Conservation (phyloP, 2,329 filamentous ascomycete species). For the Lasiodiplodia gonubiensis region DNA sequence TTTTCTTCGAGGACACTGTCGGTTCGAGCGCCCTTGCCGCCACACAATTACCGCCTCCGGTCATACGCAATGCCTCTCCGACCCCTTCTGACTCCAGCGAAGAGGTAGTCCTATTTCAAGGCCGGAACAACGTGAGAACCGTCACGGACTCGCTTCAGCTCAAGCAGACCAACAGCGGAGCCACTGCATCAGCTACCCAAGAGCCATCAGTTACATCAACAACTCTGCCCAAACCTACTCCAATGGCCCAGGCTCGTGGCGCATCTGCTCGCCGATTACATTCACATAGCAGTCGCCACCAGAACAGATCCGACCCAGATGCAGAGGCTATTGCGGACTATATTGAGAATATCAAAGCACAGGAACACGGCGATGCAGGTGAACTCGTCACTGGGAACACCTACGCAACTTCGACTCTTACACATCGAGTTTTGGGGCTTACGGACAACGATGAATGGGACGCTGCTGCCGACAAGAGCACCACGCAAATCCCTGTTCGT, state of each 20-base stretch:
- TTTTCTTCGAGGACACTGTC: slow-evolving; percentile 27
- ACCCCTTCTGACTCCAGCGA: slow-evolving; percentile 67
- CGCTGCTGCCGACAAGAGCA: background rate
- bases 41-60: slow-evolving; percentile 27
- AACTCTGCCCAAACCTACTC: no score
- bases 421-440: slow-evolving; percentile 42
- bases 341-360: slow-evolving; percentile 67
- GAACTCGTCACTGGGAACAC: slow-evolving; percentile 7
- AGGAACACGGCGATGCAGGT: slow-evolving; percentile 45
- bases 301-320: slow-evolving; percentile 40
- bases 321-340: slow-evolving; percentile 71
- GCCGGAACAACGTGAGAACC: slow-evolving; percentile 33
- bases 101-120: slow-evolving; percentile 65
- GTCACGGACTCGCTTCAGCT: slow-evolving; percentile 21
- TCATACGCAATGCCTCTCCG: slow-evolving; percentile 48
- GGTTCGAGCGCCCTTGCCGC: slow-evolving; percentile 7
- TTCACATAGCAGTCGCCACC: background rate
- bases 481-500: background rate
- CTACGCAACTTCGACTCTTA: slow-evolving; percentile 31
- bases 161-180: background rate
- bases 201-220: background rate
- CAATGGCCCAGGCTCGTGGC: no score
- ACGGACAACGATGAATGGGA: slow-evolving; percentile 41
- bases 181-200: background rate
- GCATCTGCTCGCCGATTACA: background rate